These are phyloP conservation scores for Ajuga chamaepitys DNA, from an alignment of 257 asterid species.

Conservation along the genomic window DNA sequence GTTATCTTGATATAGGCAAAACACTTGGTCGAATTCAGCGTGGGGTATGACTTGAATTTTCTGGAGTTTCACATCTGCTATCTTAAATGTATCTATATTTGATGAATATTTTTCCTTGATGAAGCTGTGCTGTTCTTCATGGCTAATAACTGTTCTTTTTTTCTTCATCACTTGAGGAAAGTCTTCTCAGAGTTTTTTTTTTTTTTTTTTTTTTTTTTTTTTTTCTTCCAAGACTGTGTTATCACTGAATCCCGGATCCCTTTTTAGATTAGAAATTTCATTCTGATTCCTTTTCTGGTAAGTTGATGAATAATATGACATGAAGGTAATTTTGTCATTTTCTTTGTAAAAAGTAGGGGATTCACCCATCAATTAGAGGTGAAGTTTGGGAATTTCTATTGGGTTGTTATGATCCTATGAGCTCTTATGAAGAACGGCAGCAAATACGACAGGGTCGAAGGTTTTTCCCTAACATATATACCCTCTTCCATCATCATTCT, in stretches of 20 bases:
- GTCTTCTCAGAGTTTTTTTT: too few species aligned
- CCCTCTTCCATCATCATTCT: background rate
- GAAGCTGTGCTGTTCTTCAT: background rate
- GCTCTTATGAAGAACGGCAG: slow-evolving; percentile 70
- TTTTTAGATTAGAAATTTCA: background rate
- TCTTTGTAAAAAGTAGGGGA: slow-evolving; percentile 45
- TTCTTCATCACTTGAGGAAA: too few species aligned
- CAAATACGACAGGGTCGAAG: slow-evolving; percentile 57
- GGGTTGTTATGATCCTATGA: slow-evolving; percentile 80
- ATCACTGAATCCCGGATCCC: background rate
- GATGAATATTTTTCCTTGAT: background rate
- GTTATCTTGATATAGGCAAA: slow-evolving; percentile 76
- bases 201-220: too few species aligned
- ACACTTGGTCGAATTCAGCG: slow-evolving; percentile 77
- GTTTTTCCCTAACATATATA: slow-evolving; percentile 25
- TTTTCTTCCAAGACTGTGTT: background rate
- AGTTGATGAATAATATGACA: background rate
- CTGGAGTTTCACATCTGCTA: background rate
- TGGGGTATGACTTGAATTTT: slow-evolving; percentile 62
- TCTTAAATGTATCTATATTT: background rate
- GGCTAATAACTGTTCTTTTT: background rate
- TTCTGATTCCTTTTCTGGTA: background rate
- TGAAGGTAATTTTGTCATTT: slow-evolving; percentile 3
- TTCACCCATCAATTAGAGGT: slow-evolving; percentile 97
- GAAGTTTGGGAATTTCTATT: slow-evolving; percentile 97